These are phyloP conservation scores for Apophysomyces trapeziformis DNA, from an alignment of 371 early-diverging fungal species.

Conservation along the genomic window DNA sequence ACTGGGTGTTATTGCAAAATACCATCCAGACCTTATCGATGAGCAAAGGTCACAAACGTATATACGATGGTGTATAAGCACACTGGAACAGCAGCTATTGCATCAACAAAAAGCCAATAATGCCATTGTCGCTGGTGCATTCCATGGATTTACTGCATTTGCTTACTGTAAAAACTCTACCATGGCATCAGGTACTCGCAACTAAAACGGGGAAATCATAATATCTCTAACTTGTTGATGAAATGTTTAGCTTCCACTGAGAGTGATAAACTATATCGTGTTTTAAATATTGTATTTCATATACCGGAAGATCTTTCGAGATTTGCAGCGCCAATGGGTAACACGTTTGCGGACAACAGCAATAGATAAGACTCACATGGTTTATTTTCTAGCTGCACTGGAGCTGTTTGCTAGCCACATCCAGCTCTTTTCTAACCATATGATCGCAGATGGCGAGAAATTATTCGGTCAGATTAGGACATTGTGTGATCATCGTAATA, in stretches of 20 bases:
- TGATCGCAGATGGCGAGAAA: constrained; percentile 47
- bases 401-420: constrained; percentile 60
- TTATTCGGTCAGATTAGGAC: constrained; percentile 49
- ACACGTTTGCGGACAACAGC: background rate
- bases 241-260: constrained; percentile 28
- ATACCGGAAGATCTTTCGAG: constrained; percentile 51
- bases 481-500: constrained; percentile 57
- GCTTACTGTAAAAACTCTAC: constrained; percentile 23
- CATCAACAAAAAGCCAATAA: constrained; percentile 34
- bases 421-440: constrained; percentile 42
- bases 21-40: constrained; percentile 33
- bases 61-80: constrained; percentile 45
- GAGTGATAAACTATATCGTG: constrained; percentile 31
- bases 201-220: background rate
- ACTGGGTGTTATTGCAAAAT: constrained; percentile 46
- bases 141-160: constrained; percentile 48
- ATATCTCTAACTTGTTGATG: background rate
- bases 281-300: constrained; percentile 41
- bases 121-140: constrained; percentile 38
- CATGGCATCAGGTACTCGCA: background rate
- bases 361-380: background rate
- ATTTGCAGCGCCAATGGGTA: constrained; percentile 55
- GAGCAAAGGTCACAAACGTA: constrained; percentile 24
- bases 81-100: constrained; percentile 39
- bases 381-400: constrained; percentile 53